A percentile compares a stretch with the other conserved stretches of the same genome.
Conservation (phyloP, 176 grass and related monocot genomes). For the Guadua angustifolia region DNA sequence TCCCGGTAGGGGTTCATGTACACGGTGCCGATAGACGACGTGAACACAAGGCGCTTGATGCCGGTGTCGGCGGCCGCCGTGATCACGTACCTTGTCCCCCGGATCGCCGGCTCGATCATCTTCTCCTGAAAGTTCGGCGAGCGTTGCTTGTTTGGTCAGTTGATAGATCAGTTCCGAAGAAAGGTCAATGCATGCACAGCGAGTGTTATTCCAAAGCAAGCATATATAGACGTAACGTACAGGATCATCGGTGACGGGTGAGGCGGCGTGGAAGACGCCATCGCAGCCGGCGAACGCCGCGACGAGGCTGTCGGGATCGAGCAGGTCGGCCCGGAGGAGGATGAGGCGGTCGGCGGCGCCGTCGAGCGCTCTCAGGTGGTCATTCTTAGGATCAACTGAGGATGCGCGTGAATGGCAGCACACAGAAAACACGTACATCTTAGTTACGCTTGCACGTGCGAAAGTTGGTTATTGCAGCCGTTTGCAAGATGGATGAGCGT, state of each 20-base stretch:
- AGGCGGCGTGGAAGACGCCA: conserved; percentile 68
- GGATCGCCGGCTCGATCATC: conserved; percentile 81
- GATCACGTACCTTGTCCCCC: conserved; percentile 65
- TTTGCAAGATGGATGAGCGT: neutral
- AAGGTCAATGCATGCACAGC: too few relatives aligned
- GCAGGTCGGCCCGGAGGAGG: conserved; percentile 56
- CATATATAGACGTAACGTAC: conserved; percentile 27
- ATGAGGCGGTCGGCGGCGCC: conserved; percentile 49
- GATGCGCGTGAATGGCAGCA: neutral
- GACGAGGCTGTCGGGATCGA: conserved; percentile 46
- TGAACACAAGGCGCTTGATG: conserved; percentile 73
- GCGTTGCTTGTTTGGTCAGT: too few relatives aligned
- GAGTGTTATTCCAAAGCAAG: neutral
- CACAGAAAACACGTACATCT: neutral
- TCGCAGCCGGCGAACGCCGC: conserved; percentile 58
- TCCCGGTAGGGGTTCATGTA: conserved; percentile 78
- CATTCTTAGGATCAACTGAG: conserved; percentile 63
- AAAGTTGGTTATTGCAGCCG: neutral
- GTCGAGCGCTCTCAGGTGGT: conserved; percentile 47
- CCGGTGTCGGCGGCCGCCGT: conserved; percentile 51
- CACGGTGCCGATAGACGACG: conserved; percentile 77
- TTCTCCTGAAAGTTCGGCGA: conserved; percentile 47
- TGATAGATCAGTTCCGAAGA: neutral
- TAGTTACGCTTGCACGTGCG: too few relatives aligned
- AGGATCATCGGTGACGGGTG: conserved; percentile 65